phyloP scores from a whole-genome alignment of 805 yeast genomes.

The Metschnikowia orientalis region DNA sequence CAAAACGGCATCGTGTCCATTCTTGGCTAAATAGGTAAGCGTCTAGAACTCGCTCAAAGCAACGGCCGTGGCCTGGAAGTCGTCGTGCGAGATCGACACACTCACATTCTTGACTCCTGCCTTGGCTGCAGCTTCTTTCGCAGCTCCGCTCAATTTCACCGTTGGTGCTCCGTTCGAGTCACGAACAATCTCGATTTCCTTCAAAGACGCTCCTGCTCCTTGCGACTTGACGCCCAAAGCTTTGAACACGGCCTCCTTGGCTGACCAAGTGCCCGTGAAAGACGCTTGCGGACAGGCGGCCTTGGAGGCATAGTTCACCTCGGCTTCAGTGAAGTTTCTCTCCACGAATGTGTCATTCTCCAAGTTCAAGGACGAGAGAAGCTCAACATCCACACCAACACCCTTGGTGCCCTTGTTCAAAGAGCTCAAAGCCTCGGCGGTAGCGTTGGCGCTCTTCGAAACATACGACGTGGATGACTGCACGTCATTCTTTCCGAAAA shows the following conservation, averaged over 20 bases:
- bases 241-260: slow-evolving; percentile 98
- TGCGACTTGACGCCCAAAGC: slow-evolving; percentile 81
- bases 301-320: slow-evolving; percentile 69
- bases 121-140: slow-evolving; percentile 64
- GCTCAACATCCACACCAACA: slow-evolving; percentile 97
- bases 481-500: slow-evolving; percentile 46
- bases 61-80: slow-evolving; percentile 95
- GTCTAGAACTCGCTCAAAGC: slow-evolving; percentile 67
- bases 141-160: slow-evolving; percentile 73
- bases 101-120: slow-evolving; percentile 69
- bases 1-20: no score
- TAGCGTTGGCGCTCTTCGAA: slow-evolving; percentile 46
- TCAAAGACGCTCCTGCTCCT: slow-evolving; percentile 94
- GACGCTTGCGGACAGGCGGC: slow-evolving; percentile 84
- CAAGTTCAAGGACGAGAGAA: slow-evolving; percentile 72
- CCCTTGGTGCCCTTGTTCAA: slow-evolving; percentile 59
- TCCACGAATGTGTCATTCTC: slow-evolving; percentile 88
- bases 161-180: slow-evolving; percentile 74
- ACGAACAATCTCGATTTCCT: slow-evolving; percentile 83
- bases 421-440: slow-evolving; percentile 57
- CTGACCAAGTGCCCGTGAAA: slow-evolving; percentile 98
- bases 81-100: slow-evolving; percentile 95
- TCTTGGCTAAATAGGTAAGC: no score
- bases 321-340: slow-evolving; percentile 83
- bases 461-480: slow-evolving; percentile 46